Evolutionary conservation across 495 filamentous ascomycete genomes (phyloP).

Genomic region (Achaetomiella virescens): DNA sequence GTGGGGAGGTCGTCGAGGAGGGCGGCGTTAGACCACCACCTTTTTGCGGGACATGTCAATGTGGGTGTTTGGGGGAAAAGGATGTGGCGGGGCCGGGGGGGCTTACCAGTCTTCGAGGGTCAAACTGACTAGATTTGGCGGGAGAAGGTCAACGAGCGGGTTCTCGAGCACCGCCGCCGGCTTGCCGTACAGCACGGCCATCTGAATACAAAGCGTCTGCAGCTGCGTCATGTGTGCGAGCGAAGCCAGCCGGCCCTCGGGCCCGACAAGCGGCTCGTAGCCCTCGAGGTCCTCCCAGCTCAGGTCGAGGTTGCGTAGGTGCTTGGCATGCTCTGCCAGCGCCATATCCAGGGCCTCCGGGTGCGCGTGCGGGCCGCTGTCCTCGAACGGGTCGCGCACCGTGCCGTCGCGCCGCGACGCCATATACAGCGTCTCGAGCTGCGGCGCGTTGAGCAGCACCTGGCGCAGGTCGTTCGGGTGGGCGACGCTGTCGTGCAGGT

Average conservation of each 20-base stretch:
- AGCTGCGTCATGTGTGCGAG: conserved; percentile 17
- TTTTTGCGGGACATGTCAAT: too few species aligned
- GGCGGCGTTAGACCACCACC: conserved; percentile 24
- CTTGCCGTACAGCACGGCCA: conserved; percentile 21
- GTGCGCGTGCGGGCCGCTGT: conserved; percentile 7
- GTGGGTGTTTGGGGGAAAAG: too few species aligned
- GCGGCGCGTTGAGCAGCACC: conserved; percentile 23
- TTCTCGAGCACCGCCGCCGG: conserved; percentile 4
- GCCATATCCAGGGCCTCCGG: conserved; percentile 24
- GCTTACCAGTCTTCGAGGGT: conserved; percentile 26
- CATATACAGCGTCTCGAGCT: conserved; percentile 31
- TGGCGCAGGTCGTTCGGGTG: conserved; percentile 22
- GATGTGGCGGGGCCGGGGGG: too few species aligned
- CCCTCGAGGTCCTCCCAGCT: conserved; percentile 21
- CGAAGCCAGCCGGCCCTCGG: conserved; percentile 23
- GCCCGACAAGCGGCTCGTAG: conserved; percentile 19
- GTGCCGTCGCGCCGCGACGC: conserved; percentile 14
- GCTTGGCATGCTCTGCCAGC: conserved; percentile 15
- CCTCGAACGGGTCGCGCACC: not conserved
- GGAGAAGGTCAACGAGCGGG: conserved; percentile 24
- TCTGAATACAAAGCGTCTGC: conserved; percentile 25
- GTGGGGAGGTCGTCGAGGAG: conserved; percentile 12
- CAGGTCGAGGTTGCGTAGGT: conserved; percentile 28
- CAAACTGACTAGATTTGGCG: conserved; percentile 28
- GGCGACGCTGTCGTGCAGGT: conserved; percentile 26